Conservation (phyloP, 75 land plant species). For the Azolla pinnata region DNA sequence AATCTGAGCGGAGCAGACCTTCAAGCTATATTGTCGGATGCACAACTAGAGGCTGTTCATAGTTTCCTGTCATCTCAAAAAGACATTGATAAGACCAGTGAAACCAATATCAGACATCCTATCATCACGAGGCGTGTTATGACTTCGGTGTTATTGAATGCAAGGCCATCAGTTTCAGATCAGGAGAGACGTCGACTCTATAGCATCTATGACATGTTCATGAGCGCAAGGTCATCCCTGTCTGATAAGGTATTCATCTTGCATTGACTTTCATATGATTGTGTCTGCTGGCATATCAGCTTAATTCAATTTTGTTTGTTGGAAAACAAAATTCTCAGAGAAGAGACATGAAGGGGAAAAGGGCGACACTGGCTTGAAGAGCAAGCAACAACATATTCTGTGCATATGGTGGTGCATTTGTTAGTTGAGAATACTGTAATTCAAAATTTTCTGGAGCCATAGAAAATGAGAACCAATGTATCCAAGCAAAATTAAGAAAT, state of each 20-base stretch:
- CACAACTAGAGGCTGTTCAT: slow-evolving; percentile 86
- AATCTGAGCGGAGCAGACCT: slow-evolving; percentile 98
- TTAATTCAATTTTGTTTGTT: neutral
- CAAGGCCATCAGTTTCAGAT: slow-evolving; percentile 88
- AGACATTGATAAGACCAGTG: slow-evolving; percentile 6
- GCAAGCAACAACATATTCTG: neutral
- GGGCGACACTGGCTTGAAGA: slow-evolving; percentile 58
- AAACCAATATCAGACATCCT: slow-evolving; percentile 17
- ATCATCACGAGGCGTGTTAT: slow-evolving; percentile 48
- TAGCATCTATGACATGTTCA: slow-evolving; percentile 59
- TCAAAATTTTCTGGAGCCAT: too few species aligned
- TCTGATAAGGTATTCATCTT: slow-evolving; percentile 42
- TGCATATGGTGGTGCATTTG: too few species aligned
- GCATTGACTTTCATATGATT: neutral
- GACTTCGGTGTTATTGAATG: slow-evolving; percentile 44
- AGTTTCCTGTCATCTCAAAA: slow-evolving; percentile 33
- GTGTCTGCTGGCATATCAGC: slow-evolving; percentile 2
- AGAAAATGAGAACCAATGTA: too few species aligned
- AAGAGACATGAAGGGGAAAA: slow-evolving; percentile 64
- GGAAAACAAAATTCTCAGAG: slow-evolving; percentile 27
- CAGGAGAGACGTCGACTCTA: slow-evolving; percentile 61
- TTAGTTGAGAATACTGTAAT: too few species aligned
- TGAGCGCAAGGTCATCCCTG: slow-evolving; percentile 49
- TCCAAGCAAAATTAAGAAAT: too few species aligned
- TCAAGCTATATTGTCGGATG: slow-evolving; percentile 91